Percentiles rank a stretch among this genome's conserved stretches.
Conservation (phyloP, 1,139 yeast genomes). For the Scheffersomyces segobiensis region DNA sequence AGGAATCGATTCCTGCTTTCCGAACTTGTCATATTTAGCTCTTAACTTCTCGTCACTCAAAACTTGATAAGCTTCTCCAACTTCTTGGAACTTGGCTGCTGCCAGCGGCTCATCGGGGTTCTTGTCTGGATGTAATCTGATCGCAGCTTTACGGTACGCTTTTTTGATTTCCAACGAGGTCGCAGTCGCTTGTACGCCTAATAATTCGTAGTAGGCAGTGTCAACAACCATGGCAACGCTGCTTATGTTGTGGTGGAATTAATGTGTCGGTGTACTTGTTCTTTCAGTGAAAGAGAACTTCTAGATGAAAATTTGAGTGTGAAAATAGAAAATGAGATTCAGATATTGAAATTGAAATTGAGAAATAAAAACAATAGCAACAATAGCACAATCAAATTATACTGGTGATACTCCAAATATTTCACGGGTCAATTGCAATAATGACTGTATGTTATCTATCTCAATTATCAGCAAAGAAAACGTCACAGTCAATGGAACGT, state of each 20-base stretch:
- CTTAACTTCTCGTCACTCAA: conserved; percentile 74
- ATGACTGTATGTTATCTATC: neutral
- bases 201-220: conserved; percentile 80
- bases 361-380: neutral
- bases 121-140: conserved; percentile 91
- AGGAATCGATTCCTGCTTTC: conserved; percentile 83
- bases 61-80: conserved; percentile 83
- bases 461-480: neutral
- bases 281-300: neutral
- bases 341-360: neutral
- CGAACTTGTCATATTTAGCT: conserved; percentile 77
- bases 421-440: neutral
- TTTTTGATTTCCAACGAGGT: conserved; percentile 83
- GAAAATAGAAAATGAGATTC: neutral
- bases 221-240: conserved; percentile 78
- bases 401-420: neutral
- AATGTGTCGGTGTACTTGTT: neutral
- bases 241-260: neutral
- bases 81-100: conserved; percentile 65
- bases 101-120: conserved; percentile 87
- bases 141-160: conserved; percentile 89
- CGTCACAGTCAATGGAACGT: neutral
- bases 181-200: conserved; percentile 70
- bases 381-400: neutral
- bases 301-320: neutral